Base-by-base conservation (phyloP, 495 filamentous ascomycete genomes). In the Penicillium goetzii region DNA sequence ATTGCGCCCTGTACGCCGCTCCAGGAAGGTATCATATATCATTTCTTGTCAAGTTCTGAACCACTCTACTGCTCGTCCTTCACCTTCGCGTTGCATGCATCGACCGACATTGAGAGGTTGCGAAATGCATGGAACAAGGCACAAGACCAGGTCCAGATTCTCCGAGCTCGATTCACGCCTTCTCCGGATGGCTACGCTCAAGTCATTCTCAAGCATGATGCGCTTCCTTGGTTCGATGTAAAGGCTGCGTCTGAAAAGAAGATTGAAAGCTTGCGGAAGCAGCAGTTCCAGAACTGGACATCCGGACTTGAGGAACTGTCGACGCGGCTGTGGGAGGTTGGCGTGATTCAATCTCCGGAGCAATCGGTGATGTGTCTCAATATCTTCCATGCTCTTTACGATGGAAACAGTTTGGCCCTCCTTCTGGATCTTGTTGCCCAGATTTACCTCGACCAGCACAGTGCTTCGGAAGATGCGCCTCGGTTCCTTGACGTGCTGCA, bases 341-440 rank as follows among this genome's bases (percentile, higher is more conserved):
- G 77, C 10, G 58, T 87, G 15, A 59, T 84, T 15, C 59, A 66
- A 19, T 74, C 72, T 19, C 59, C 65, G 3, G 60, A 60, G 0
- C 68, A 60, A 23, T 68, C 63, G 4, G 61, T 83, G 0, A 73
- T 94, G 33, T 76, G 75, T 21, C 68, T 95, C 30, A 82, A 87
- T 45, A 86, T 95, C 0, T 94, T 95, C 74, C 94, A 98, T 69
- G 91, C 86, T 7, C 76, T 97, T 0, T 98, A 97, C 67, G 94
- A 98, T 76, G 93, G 90, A 1, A 90, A 85, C 67, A 94, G 91
- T 58, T 81, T 96, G 30, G 72, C 82, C 0, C 76, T 93, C 28
- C 71, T 97, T 0, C 74, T 97, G 17, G 75, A 81, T 6, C 74
- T 80, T 25, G 78, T 93, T 33, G 75, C 75, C 17, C 59, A 62